Conservation (phyloP, 1,139 yeast genomes). For the Debaryomyces fabryi region DNA sequence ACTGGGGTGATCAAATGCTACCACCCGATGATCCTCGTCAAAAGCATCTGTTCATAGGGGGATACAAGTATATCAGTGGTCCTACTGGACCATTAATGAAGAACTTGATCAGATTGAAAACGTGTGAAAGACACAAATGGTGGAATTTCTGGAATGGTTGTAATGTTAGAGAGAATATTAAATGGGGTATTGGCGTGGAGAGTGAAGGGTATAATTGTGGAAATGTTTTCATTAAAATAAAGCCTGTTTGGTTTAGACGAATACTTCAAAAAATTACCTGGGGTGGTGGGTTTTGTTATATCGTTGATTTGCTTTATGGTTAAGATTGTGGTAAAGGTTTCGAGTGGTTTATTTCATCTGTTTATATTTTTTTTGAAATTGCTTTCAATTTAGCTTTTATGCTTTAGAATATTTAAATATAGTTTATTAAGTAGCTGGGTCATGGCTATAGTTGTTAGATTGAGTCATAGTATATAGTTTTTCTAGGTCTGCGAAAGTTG, state of each 20-base stretch:
- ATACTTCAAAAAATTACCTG: slow-evolving; percentile 58
- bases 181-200: slow-evolving; percentile 87
- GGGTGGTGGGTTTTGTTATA: slow-evolving; percentile 70
- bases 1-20: slow-evolving; percentile 88
- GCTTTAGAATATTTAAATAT: neutral
- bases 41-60: slow-evolving; percentile 77
- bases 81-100: slow-evolving; percentile 89
- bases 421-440: neutral
- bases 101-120: slow-evolving; percentile 63
- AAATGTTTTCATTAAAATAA: slow-evolving; percentile 52
- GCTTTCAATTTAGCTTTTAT: neutral
- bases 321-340: slow-evolving; percentile 18
- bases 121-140: slow-evolving; percentile 89
- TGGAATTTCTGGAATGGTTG: slow-evolving; percentile 81
- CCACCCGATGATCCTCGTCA: slow-evolving; percentile 74
- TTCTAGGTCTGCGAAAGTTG: neutral
- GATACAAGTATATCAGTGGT: slow-evolving; percentile 87
- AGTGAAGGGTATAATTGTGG: slow-evolving; percentile 78
- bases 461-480: neutral
- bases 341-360: neutral
- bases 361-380: neutral
- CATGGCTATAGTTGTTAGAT: neutral
- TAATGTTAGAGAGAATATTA: slow-evolving; percentile 69
- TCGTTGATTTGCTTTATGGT: slow-evolving; percentile 62
- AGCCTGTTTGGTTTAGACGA: slow-evolving; percentile 51